These are phyloP conservation scores for Trichoderma lentiforme DNA, from an alignment of 2,329 filamentous ascomycete species.

Conservation along the genomic window DNA sequence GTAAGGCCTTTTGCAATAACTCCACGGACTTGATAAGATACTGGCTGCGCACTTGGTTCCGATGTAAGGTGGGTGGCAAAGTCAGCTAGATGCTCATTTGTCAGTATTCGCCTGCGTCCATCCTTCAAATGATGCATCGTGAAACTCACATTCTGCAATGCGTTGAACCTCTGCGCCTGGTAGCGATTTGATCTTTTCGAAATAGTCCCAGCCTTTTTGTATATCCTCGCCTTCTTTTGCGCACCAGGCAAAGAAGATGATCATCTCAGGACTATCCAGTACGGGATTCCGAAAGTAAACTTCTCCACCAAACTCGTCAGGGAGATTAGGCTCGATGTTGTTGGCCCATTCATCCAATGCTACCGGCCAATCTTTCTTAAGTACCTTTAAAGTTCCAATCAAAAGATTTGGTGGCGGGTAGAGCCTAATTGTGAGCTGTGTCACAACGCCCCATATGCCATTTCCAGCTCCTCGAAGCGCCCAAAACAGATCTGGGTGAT, in stretches of 20 bases:
- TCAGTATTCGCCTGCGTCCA: neutral
- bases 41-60: neutral
- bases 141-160: neutral
- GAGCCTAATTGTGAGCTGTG: slow-evolving; percentile 28
- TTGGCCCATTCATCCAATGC: neutral
- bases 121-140: neutral
- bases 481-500: slow-evolving; percentile 26
- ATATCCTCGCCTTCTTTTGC: neutral
- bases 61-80: neutral
- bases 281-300: neutral
- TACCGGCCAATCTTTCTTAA: neutral
- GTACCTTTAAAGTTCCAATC: neutral
- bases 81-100: neutral
- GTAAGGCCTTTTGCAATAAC: neutral
- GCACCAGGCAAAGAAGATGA: neutral
- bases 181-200: neutral
- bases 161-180: neutral
- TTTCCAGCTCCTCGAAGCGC: slow-evolving; percentile 29
- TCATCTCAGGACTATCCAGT: neutral
- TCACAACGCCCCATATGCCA: slow-evolving; percentile 27
- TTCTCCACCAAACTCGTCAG: neutral
- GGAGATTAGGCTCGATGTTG: neutral
- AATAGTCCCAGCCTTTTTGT: neutral
- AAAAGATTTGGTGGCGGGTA: slow-evolving; percentile 20
- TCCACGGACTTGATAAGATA: neutral